phyloP scores from a whole-genome alignment of 2,329 filamentous ascomycete species.

The Thelonectria olida region DNA sequence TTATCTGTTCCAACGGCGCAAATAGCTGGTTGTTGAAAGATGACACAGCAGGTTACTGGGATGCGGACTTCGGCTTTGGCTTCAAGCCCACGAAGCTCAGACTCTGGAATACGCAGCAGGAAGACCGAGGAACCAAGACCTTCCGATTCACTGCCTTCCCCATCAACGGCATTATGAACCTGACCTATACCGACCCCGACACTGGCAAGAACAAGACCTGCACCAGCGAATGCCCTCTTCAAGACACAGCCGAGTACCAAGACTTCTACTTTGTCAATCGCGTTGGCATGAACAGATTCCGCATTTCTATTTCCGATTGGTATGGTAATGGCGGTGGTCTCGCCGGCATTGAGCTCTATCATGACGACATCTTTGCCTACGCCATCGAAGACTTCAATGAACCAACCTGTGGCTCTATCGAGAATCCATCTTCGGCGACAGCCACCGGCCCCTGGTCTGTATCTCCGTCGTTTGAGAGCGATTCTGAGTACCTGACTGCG shows the following conservation, averaged over 20 bases:
- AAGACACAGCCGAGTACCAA: conserved; percentile 75
- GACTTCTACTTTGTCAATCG: conserved; percentile 91
- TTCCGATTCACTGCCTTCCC: conserved; percentile 89
- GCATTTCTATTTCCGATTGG: conserved; percentile 85
- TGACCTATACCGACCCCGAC: conserved; percentile 84
- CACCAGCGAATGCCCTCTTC: conserved; percentile 86
- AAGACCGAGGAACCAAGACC: conserved; percentile 86
- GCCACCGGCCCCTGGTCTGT: conserved; percentile 78
- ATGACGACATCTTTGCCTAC: conserved; percentile 86
- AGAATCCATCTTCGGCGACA: conserved; percentile 71
- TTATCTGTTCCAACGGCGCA: conserved; percentile 78
- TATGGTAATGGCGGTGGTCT: conserved; percentile 88
- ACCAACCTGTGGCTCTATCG: conserved; percentile 76
- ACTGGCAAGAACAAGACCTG: conserved; percentile 76
- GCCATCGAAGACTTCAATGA: conserved; percentile 91
- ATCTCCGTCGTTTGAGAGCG: conserved; percentile 73
- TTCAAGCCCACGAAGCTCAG: conserved; percentile 89
- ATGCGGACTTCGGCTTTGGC: conserved; percentile 81
- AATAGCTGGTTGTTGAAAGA: conserved; percentile 82
- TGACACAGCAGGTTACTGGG: conserved; percentile 81
- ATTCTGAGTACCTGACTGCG: conserved; percentile 80
- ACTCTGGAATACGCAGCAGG: conserved; percentile 85
- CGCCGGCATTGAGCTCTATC: conserved; percentile 85
- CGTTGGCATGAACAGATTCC: conserved; percentile 88
- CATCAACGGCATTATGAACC: conserved; percentile 92